Evolutionary conservation across 129 eudicot genomes (phyloP), one percentile per base, ranked within the genome.

Genomic region (Kitagawia praeruptora): DNA sequence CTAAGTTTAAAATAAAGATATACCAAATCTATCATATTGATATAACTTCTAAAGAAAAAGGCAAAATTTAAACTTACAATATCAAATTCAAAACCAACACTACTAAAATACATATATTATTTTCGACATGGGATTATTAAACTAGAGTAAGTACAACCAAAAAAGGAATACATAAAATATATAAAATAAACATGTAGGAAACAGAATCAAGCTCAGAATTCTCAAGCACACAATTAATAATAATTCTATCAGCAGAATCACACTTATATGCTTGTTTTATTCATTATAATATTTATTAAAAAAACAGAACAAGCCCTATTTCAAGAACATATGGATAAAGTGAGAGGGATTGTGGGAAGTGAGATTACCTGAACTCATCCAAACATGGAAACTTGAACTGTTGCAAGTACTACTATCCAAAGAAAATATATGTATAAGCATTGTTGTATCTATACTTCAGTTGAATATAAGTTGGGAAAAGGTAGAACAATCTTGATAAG

Each of bases 51-150:
- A 75, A 61, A 81, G 25, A 46, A 12, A n/a, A 19, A 27, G 28
- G 21, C 64, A 23, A 77, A 45, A 18, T 56, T 8, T 1, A 69
- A 81, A 71, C 37, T 25, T 69, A 81, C 63, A 70, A 40, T 77
- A 78, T 48, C 48, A 83, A 80, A 23, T 72, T 77, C 66, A 28
- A 75, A 51, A 14, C 56, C 73, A 82, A 79, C 58, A 83, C 34
- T 8, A n/a, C 67, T 56, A n/a, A 61, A 9, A 9, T 61, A 61
- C 0, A 3, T 9, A 61, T 0, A 58, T 15, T 6, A 48, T 48
- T n/a, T 61, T 61, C 34, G 25, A 61, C 69, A 61, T n/a, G 34
- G 3, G 69, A 61, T 10, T n/a, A 61, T n/a, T 25, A n/a, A 61
- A 61, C 69, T n/a, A 61, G 69, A 25, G 69, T 58, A 44, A 71